Percentiles rank a stretch among this genome's conserved stretches.
These are phyloP conservation scores for Microsporum canis DNA, from an alignment of 2,329 filamentous ascomycete species.

Conservation along the genomic window DNA sequence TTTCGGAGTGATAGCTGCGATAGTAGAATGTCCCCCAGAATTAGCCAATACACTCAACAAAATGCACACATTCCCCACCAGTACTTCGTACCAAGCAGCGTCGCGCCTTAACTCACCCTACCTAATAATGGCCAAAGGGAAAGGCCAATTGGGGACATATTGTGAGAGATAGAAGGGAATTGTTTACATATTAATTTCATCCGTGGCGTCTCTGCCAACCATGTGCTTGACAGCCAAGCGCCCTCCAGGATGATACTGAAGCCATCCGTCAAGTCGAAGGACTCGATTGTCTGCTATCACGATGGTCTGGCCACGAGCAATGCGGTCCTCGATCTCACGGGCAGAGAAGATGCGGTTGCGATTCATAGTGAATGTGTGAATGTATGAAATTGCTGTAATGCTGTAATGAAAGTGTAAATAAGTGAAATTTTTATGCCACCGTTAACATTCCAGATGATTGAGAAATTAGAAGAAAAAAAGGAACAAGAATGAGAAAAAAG, in stretches of 20 bases:
- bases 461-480: not conserved
- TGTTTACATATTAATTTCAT: constrained; percentile 76
- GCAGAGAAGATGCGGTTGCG: constrained; percentile 41
- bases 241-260: constrained; percentile 82
- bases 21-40: not conserved
- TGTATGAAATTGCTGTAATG: not conserved
- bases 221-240: constrained; percentile 84
- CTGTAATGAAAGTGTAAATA: not conserved
- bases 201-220: constrained; percentile 85
- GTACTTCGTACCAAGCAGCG: not conserved
- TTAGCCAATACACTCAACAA: not conserved
- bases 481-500: not conserved
- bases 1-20: constrained; percentile 51
- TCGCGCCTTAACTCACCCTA: constrained; percentile 1
- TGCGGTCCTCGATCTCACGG: constrained; percentile 63
- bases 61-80: not conserved
- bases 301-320: constrained; percentile 67
- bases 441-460: not conserved
- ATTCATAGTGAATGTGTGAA: not conserved
- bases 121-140: not conserved
- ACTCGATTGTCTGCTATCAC: constrained; percentile 72
- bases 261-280: constrained; percentile 77
- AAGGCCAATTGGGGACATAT: not conserved
- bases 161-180: not conserved
- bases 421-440: not conserved